Evolutionary conservation across 176 grass and related monocot genomes (phyloP), one percentile per base, ranked within the genome.

Genomic region (Stipa capillata): DNA sequence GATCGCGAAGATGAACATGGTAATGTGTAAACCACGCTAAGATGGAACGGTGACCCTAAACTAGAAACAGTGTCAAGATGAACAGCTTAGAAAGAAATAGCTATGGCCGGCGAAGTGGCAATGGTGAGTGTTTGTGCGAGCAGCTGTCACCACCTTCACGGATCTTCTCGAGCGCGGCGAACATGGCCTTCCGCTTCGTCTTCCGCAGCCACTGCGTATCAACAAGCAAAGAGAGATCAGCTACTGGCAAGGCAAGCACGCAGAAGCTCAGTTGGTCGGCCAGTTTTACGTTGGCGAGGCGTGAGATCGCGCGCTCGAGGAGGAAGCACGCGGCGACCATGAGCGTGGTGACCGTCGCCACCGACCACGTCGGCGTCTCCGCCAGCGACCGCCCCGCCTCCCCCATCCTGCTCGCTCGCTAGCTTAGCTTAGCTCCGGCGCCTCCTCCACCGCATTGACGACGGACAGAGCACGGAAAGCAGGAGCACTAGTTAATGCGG

Each of bases 301-400:
- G 92, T 16, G 84, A 94, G 83, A 97, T 85, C 45, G 89, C 78
- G 61, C 95, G 95, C 87, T 97, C 89, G 32, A 97, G 82, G 78
- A 97, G 79, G 87, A 97, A 97, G 85, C 95, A 97, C 14, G 91
- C 85, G 63, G 87, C 92, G 63, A 94, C 92, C 89, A 97, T 89
- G 85, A 79, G 85, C 59, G 92, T 97, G 78, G 91, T 97, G 62
- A 97, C 87, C 49, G 95, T 98, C 39, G 95, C 95, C 53, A 98
- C 95, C 29, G 92, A 98, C 95, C 95, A 98, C 20, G 95, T 98
- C 57, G 95, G 95, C 58, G 95, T 98, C 89, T 98, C 95, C 66
- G 91, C 95, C 83, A 98, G 91, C 53, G 95, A 94, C 80, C 95
- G 53, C 53, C 89, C 87, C 44, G 50, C 87, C 31, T 71, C 87